Base-by-base conservation (phyloP, 2,329 filamentous ascomycete genomes). In the Talaromyces funiculosus region DNA sequence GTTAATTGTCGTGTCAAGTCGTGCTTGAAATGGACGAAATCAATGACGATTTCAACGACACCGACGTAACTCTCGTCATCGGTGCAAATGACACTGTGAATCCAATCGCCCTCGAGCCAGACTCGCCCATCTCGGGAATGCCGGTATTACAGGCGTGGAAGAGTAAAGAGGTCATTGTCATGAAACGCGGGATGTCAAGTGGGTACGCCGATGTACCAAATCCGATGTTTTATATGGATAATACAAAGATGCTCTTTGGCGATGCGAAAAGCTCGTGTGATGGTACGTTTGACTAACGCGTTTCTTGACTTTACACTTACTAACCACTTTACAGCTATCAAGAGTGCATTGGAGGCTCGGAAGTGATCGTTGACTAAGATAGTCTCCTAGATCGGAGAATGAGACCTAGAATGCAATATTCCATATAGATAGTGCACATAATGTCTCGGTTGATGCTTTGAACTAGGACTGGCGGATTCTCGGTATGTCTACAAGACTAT, bases 11-110 rank as follows among this genome's bases (percentile, higher is more conserved):
- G 67, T 62, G 58, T 31, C 53, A 43, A 78, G 77, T 96, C 60
- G 91, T 96, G 29, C 82, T 95, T 49, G 91, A 96, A 76, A 96
- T 96, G 91, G 92, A 96, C 67, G 92, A 96, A 78, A 95, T 96
- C 77, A 96, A 96, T 73, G 91, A 95, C 64, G 91, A 96, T 69
- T 96, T 96, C 72, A 75, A 81, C 6, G 89, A 94, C 29, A 95
- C 92, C 0, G 92, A 96, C 68, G 80, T 96, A 9, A 92, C 90
- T 0, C 83, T 96, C 3, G 91, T 96, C 0, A 96, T 96, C 69
- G 92, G 92, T 3, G 92, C 92, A 8, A 96, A 96, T 67, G 92
- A 96, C 68, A 96, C 92, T 0, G 92, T 96, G 38, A 96, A 96
- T 69, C 92, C 92, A 0, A 93, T 93, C 67, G 90, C 92, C 0